Base-by-base conservation (phyloP, 2,329 filamentous ascomycete genomes). In the Stemphylium vesicarium region DNA sequence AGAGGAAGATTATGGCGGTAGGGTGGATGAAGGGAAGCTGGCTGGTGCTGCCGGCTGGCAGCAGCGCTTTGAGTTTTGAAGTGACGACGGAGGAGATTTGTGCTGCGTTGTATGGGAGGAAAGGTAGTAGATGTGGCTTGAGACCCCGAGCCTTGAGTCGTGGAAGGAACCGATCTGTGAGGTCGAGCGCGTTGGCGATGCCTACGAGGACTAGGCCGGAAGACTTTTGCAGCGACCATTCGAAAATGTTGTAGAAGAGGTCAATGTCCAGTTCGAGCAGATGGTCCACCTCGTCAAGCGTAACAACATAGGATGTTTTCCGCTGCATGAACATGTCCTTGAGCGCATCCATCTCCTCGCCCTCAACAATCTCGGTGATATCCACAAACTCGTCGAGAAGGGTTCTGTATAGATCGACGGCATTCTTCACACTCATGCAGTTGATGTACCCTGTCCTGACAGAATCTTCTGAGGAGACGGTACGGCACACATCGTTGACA, bases 351-450 rank as follows among this genome's bases (percentile, higher is more conserved):
- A 88, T 84, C 31, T 90, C 88, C 43, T 90, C 85, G 56, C 84
- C 84, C 64, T 90, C 89, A 9, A 83, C 77, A 32, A 87, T 74
- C 36, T 88, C 84, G 15, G 78, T 75, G 29, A 83, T 81, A 50
- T 87, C 81, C 11, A 83, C 83, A 37, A 94, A 85, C 50, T 85
- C 83, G 62, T 91, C 87, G 11, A 94, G 78, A 15, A 99, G 80
- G 16, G 88, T 93, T 59, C 84, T 83, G 75, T 96, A 96, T 18
- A 99, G 82, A 71, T 97, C 93, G 62, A 87, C 88, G 2, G 92
- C 91, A 31, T 87, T 91, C 70, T 95, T 96, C 76, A 97, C 88
- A 76, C 93, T 96, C 88, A 97, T 97, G 77, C 95, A 99, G 74
- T 99, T 99, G 81, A 99, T 84, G 70, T 93, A 94, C 2, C 88